Percentiles rank a stretch among this genome's conserved stretches.
Conservation (phyloP, 1,284 basidiomycete species). For the Microbotryum lychnidis-dioicae region DNA sequence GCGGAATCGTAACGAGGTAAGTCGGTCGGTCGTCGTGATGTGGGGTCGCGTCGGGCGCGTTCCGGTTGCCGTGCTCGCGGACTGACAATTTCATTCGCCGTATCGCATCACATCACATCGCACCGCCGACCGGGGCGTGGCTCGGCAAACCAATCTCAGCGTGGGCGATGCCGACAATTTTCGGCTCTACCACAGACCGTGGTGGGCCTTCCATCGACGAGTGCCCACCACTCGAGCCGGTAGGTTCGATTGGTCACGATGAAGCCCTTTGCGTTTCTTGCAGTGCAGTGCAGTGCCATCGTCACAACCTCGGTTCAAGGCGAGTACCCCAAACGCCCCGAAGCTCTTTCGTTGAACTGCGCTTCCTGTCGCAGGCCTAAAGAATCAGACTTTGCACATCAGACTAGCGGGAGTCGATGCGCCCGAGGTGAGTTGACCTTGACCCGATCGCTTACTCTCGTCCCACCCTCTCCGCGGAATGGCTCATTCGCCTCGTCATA, state of each 20-base stretch:
- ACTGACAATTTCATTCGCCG: too few relatives aligned
- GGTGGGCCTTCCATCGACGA: constrained; percentile 59
- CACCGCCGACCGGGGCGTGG: not conserved
- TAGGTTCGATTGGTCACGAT: not conserved
- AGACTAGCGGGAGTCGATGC: constrained; percentile 82
- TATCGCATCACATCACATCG: too few relatives aligned
- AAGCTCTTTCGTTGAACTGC: not conserved
- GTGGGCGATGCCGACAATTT: constrained; percentile 47
- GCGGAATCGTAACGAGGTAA: constrained; percentile 9
- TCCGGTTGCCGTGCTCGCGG: too few relatives aligned
- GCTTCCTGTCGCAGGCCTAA: constrained; percentile 49
- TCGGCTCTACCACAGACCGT: constrained; percentile 62
- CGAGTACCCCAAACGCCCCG: not conserved
- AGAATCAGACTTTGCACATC: constrained; percentile 68
- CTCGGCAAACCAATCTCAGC: not conserved
- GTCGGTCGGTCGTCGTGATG: too few relatives aligned
- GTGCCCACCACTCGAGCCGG: constrained; percentile 46
- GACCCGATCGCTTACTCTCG: not conserved
- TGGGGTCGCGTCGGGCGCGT: too few relatives aligned
- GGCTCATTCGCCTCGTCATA: not conserved
- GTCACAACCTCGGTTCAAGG: not conserved
- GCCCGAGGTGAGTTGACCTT: constrained; percentile 55
- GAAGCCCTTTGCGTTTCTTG: too few relatives aligned
- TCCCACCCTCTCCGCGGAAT: not conserved
- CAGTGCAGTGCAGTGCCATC: too few relatives aligned